Evolutionary conservation across 176 grass and related monocot genomes (phyloP), one percentile per base, ranked within the genome.

Genomic region (Avena eriantha): DNA sequence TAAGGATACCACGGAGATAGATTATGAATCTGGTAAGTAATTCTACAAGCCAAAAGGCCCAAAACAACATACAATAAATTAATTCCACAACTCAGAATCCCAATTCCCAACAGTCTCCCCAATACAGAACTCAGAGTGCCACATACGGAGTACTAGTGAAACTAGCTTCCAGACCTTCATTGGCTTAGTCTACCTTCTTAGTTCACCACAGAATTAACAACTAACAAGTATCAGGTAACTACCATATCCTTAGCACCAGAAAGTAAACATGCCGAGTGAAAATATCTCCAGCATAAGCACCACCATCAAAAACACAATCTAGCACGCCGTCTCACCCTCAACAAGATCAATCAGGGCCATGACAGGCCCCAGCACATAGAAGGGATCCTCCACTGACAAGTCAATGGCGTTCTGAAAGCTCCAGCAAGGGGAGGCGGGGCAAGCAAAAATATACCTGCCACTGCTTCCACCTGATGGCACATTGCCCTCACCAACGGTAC

Each of bases 371-470:
- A 79, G 6, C n/a, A 47, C 48, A 2, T 11, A 69, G 35, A 86
- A 79, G 2, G 84, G 75, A 3, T 79, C 75, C 48, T 57, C 49
- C 35, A 86, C 22, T 3, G 63, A 54, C 34, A 78, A 45, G 54
- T 79, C 16, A 22, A 68, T 70, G 63, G 84, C 50, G 3, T 69
- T 57, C 35, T 86, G 84, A 66, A 86, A 76, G 36, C 61, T 79
- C 75, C 84, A 70, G 50, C 61, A 24, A 56, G 1, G 0, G 15
- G 7, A n/a, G 33, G 16, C 35, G 22, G 68, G 6, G n/a, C 14
- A 11, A 45, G 14, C 16, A 29, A 0, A 69, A 21, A 5, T 7
- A 56, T 26, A 22, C 2, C 4, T 46, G 16, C 15, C 31, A 35
- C 3, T 45, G 10, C 41, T 73, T 73, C 17, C 45, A 21, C 45